Percentiles rank a stretch among this genome's conserved stretches.
Conservation (phyloP, 1,284 basidiomycete species). For the Somion occarium region DNA sequence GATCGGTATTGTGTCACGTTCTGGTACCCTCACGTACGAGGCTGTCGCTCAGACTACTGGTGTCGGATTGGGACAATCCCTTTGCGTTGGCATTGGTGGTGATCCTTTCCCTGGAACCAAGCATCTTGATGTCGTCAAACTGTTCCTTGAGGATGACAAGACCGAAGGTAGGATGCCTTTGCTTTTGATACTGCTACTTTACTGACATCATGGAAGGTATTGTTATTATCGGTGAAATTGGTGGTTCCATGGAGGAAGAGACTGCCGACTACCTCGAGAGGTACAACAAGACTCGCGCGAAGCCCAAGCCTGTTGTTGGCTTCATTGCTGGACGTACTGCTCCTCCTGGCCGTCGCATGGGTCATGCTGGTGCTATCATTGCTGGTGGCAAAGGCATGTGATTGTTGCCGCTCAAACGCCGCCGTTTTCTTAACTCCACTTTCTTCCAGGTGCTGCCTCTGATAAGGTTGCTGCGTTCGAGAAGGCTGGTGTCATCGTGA, state of each 20-base stretch:
- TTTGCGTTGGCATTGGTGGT: slow-evolving; percentile 97
- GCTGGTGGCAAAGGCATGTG: slow-evolving; percentile 88
- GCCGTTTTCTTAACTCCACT: background rate
- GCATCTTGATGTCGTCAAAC: slow-evolving; percentile 94
- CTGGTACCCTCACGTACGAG: slow-evolving; percentile 92
- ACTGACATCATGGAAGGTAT: slow-evolving; percentile 53
- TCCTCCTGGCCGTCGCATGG: slow-evolving; percentile 97
- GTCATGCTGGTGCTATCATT: slow-evolving; percentile 98
- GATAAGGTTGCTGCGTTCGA: slow-evolving; percentile 97
- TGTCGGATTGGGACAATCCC: slow-evolving; percentile 93
- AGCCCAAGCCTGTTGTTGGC: slow-evolving; percentile 94
- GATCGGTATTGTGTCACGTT: slow-evolving; percentile 96
- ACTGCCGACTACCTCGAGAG: slow-evolving; percentile 93
- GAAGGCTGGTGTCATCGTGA: slow-evolving; percentile 91
- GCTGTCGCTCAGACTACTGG: slow-evolving; percentile 93
- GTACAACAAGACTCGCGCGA: slow-evolving; percentile 85
- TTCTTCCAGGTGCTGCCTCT: slow-evolving; percentile 71
- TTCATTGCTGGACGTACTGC: slow-evolving; percentile 99
- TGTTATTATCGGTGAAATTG: slow-evolving; percentile 98
- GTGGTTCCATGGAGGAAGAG: slow-evolving; percentile 99
- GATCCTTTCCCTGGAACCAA: slow-evolving; percentile 99
- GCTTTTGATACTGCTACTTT: background rate
- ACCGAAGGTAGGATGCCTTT: slow-evolving; percentile 69
- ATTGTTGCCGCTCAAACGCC: background rate
- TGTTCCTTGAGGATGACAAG: slow-evolving; percentile 91